Conservation (phyloP, 129 eudicot genomes). For the Tagetes erecta region DNA sequence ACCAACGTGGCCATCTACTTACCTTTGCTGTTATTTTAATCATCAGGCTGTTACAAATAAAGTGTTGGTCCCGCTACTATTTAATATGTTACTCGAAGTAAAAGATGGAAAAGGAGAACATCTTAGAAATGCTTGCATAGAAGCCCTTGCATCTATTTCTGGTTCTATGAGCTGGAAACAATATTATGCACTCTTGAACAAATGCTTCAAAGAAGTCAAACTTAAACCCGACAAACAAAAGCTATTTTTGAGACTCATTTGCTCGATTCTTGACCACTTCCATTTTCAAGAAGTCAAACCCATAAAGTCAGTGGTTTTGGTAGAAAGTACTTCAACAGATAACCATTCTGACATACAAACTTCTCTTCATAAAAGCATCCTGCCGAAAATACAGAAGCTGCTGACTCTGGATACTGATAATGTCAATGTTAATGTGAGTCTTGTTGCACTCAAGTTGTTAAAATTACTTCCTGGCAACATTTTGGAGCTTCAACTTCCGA, state of each 20-base stretch:
- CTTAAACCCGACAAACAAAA: slow-evolving; percentile 66
- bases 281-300: slow-evolving; percentile 47
- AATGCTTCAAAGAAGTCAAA: slow-evolving; percentile 66
- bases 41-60: slow-evolving; percentile 56
- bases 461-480: slow-evolving; percentile 69
- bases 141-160: slow-evolving; percentile 69
- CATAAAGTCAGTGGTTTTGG: slow-evolving; percentile 19
- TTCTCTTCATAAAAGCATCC: slow-evolving; percentile 47
- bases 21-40: neutral
- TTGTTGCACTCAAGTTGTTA: slow-evolving; percentile 73
- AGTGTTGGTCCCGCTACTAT: slow-evolving; percentile 72
- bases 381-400: slow-evolving; percentile 74
- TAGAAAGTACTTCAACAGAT: slow-evolving; percentile 7
- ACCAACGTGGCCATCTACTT: neutral
- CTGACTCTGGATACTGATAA: slow-evolving; percentile 64
- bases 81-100: slow-evolving; percentile 63
- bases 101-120: slow-evolving; percentile 77
- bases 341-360: slow-evolving; percentile 40
- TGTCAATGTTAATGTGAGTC: slow-evolving; percentile 62
- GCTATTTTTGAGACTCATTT: slow-evolving; percentile 64
- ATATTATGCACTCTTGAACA: slow-evolving; percentile 57
- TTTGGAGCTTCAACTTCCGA: slow-evolving; percentile 69
- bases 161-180: slow-evolving; percentile 71
- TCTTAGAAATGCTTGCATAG: slow-evolving; percentile 67
- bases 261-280: slow-evolving; percentile 65